Evolutionary conservation across 2,329 filamentous ascomycete genomes (phyloP), one percentile per base, ranked within the genome.

Genomic region (Aureobasidium sp.): DNA sequence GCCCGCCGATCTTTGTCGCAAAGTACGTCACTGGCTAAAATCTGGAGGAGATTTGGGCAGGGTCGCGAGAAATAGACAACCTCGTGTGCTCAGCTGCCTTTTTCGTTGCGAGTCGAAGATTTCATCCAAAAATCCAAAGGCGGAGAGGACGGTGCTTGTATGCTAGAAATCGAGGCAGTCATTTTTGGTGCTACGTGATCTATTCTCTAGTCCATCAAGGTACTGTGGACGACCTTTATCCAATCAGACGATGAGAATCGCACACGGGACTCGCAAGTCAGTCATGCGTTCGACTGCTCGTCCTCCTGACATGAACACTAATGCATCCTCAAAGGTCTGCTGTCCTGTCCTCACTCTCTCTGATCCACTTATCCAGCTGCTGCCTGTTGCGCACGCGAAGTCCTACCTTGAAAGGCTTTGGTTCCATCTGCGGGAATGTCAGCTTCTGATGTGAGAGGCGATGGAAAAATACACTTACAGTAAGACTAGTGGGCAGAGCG

Each of bases 401-500:
- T 1, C 79, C 77, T 10, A 79, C 73, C 71, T 80, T 80, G 69
- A 80, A 81, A 26, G 77, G 74, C 71, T 79, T 80, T 0, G 78
- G 78, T 68, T 81, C 78, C 71, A 80, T 71, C 0, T 78, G 80
- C 72, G 15, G 80, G 68, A 53, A 76, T 39, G 39, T 58, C 34
- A 58, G 42, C 36, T 34, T 29, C 5, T 13, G 17, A 13, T 29
- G 4, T 37, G 7, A 27, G 8, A 39, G 3, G 6, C 8, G 20
- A 39, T 9, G 12, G 29, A 15, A 5, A 17, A 5, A 13, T n/a
- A 12, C 12, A 51, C 57, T 51, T 34, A 60, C 57, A 1, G 57
- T 60, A 72, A 48, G 48, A 56, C 60, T 70, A 46, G 78, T 80
- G 3, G 78, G 78, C 41, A 79, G 69, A 12, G 73, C 69, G 65